Conservation (phyloP, 306 rosid genomes). For the Erythrophleum fordii region DNA sequence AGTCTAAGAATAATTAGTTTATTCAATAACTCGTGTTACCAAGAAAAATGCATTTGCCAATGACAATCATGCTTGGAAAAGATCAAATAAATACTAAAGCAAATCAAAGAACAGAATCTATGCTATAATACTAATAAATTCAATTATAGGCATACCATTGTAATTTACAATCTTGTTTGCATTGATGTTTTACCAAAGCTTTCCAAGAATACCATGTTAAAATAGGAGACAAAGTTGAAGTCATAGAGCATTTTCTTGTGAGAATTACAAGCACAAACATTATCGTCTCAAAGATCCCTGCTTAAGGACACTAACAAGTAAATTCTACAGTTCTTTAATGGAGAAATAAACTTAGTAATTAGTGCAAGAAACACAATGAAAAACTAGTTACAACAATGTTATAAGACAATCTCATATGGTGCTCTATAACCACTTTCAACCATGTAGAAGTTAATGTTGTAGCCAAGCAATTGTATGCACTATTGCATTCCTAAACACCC, state of each 20-base stretch:
- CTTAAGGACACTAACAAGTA: background rate
- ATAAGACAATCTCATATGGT: background rate
- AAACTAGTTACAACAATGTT: no score
- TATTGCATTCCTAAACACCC: slow-evolving; percentile 8
- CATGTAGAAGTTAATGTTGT: no score
- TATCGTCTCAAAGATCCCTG: background rate
- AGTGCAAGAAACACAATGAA: background rate
- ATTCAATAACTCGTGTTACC: background rate
- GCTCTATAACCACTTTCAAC: background rate
- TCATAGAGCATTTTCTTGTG: background rate
- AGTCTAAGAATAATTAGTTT: background rate
- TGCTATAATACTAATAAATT: background rate
- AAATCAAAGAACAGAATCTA: background rate
- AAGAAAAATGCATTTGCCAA: background rate
- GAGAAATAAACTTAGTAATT: background rate
- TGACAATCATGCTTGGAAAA: background rate
- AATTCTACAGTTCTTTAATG: background rate
- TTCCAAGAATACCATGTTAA: background rate
- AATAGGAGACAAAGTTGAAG: background rate
- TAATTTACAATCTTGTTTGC: background rate
- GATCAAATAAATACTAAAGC: background rate
- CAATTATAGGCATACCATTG: background rate
- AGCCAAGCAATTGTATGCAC: background rate
- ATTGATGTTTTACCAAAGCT: background rate
- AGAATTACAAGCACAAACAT: background rate